Evolutionary conservation across 805 yeast species (phyloP), one percentile per base, ranked within the genome.

Genomic region (Yamadazyma akitaensis): DNA sequence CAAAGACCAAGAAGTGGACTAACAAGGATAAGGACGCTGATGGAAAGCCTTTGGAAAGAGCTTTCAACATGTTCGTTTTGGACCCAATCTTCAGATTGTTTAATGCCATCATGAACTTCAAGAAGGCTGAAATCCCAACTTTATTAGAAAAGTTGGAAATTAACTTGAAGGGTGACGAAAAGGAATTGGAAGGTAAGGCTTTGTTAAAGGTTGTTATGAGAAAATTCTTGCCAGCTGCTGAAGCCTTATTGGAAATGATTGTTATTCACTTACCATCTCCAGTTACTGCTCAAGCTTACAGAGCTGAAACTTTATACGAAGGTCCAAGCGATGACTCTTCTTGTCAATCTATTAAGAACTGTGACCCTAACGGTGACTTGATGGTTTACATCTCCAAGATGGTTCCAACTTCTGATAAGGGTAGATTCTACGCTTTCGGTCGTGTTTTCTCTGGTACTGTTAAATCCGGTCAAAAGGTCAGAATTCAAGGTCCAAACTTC

Each of bases 401-500:
- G 99, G 98, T 92, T 63, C 99, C 99, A 78, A 92, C 99, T 73
- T 92, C 98, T 64, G 99, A 92, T 79, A 94, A 92, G 84, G 99
- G 99, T 85, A 90, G 99, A 82, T 92, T 92, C 96, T 92, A 90
- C 86, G 99, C 99, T 71, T 94, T 92, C 81, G 99, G 99, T 79
- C 94, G 99, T 84, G 98, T 92, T 73, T 92, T 92, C 82, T 88
- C 98, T 64, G 99, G 99, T 90, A 92, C 98, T 68, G 97, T 94
- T 69, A 88, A 79, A 75, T 88, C 97, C 66, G 99, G 99, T 79
- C 89, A 85, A 84, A 92, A 92, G 88, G 96, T 92, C 70, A 88
- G 99, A 82, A 92, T 92, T 71, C 99, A 92, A 83, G 99, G 99
- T 80, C 98, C 98, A 75, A 92, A 92, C 96, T 92, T 90, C 80